Conservation (phyloP, 768 basidiomycete species). For the Naganishia friedmannii region DNA sequence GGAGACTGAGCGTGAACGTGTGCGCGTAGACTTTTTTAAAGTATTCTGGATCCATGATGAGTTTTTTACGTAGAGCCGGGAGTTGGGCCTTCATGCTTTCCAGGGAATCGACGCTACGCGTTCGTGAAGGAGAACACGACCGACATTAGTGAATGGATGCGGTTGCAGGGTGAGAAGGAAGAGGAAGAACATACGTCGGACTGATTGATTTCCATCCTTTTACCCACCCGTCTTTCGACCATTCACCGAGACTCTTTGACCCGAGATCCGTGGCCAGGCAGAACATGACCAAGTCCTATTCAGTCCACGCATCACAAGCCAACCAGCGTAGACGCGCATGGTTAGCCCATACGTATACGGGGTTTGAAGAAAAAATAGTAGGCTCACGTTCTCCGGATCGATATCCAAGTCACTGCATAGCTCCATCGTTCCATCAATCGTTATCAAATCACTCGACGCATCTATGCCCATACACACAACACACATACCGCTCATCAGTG, state of each 20-base stretch:
- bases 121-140: no score
- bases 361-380: background rate
- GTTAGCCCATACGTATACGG: constrained; percentile 6
- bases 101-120: constrained; percentile 51
- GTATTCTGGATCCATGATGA: constrained; percentile 48
- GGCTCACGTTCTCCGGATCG: constrained; percentile 45
- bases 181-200: constrained; percentile 37
- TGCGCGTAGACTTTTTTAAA: constrained; percentile 53
- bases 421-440: constrained; percentile 49
- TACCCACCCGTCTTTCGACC: constrained; percentile 47
- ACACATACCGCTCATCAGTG: no score
- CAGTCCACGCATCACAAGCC: no score
- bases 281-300: constrained; percentile 50
- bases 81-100: constrained; percentile 44
- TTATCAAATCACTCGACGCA: constrained; percentile 44
- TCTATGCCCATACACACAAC: constrained; percentile 23
- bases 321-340: no score
- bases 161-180: background rate
- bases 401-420: constrained; percentile 49
- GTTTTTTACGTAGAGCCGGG: constrained; percentile 41
- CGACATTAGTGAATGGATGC: no score
- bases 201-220: constrained; percentile 43
- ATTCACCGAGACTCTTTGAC: constrained; percentile 48
- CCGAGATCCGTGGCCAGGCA: constrained; percentile 51
- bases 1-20: constrained; percentile 48